These are phyloP conservation scores for Gloeostereum incarnatum DNA, from an alignment of 768 basidiomycete genomes.

Conservation along the genomic window DNA sequence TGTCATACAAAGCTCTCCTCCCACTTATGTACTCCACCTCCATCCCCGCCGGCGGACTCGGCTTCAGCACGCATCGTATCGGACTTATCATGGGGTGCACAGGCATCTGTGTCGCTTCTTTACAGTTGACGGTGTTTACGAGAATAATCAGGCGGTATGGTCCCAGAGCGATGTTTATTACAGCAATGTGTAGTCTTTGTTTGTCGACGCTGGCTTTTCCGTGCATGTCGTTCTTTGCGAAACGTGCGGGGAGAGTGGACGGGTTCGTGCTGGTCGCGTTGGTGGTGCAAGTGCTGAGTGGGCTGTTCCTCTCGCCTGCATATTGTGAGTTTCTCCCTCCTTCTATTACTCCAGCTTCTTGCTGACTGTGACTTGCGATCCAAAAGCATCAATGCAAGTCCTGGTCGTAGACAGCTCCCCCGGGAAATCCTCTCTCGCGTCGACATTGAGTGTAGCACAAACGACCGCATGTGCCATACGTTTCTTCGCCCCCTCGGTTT, in stretches of 20 bases:
- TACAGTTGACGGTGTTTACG: conserved; percentile 47
- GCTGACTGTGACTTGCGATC: no score
- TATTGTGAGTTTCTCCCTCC: conserved; percentile 21
- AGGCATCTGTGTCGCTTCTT: conserved; percentile 42
- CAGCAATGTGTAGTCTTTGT: conserved; percentile 11
- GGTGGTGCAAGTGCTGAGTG: conserved; percentile 20
- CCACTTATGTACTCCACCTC: conserved; percentile 33
- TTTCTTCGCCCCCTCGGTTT: conserved; percentile 33
- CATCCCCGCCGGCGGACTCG: conserved; percentile 39
- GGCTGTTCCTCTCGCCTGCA: conserved; percentile 19
- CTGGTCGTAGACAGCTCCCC: conserved; percentile 27
- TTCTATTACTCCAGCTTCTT: no score
- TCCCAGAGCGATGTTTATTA: conserved; percentile 36
- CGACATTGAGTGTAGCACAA: conserved; percentile 36
- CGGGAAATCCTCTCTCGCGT: conserved; percentile 35
- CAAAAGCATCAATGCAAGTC: conserved; percentile 6
- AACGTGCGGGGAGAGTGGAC: conserved; percentile 22
- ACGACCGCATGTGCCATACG: conserved; percentile 19
- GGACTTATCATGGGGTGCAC: conserved; percentile 36
- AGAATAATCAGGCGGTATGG: conserved; percentile 44
- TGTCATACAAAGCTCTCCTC: conserved; percentile 16
- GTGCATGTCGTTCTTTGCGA: conserved; percentile 21
- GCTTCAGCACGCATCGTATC: conserved; percentile 37
- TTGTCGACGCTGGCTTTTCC: conserved; percentile 18
- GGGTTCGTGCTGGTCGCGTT: conserved; percentile 20